These are phyloP conservation scores for Lasiosphaeriaceae sp. DNA, from an alignment of 495 filamentous ascomycete species.

Conservation along the genomic window DNA sequence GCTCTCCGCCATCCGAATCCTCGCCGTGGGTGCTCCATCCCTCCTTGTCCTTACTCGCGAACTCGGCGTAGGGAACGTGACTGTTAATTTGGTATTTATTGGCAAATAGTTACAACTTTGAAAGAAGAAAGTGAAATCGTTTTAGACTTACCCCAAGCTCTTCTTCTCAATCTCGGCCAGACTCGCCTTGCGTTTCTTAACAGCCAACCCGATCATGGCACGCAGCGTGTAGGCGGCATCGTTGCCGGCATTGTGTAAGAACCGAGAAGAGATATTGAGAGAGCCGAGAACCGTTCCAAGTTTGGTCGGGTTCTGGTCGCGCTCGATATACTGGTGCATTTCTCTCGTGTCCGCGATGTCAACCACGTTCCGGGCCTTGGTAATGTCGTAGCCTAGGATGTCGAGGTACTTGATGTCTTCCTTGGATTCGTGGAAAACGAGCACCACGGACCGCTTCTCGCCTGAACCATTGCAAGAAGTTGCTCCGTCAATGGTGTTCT, in stretches of 20 bases:
- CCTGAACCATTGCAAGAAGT: slow-evolving; percentile 3
- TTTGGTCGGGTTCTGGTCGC: slow-evolving; percentile 44
- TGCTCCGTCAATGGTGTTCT: slow-evolving; percentile 23
- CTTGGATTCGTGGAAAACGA: slow-evolving; percentile 72
- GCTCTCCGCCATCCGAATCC: slow-evolving; percentile 28
- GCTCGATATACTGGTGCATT: slow-evolving; percentile 58
- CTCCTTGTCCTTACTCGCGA: slow-evolving; percentile 11
- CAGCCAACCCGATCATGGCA: slow-evolving; percentile 64
- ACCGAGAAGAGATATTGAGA: slow-evolving; percentile 56
- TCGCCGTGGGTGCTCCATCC: slow-evolving; percentile 28
- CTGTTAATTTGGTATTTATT: too few relatives aligned
- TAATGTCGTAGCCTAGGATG: slow-evolving; percentile 55
- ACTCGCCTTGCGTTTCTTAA: slow-evolving; percentile 34
- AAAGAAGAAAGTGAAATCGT: too few relatives aligned
- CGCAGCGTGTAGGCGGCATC: slow-evolving; percentile 83
- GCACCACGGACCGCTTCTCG: slow-evolving; percentile 57
- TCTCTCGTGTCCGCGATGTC: slow-evolving; percentile 67
- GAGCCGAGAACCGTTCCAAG: slow-evolving; percentile 59
- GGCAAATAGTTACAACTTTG: too few relatives aligned
- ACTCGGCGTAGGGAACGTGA: slow-evolving; percentile 9
- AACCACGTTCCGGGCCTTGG: slow-evolving; percentile 46
- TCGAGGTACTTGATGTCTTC: slow-evolving; percentile 65
- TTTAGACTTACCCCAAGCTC: slow-evolving; percentile 3
- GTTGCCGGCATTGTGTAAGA: slow-evolving; percentile 92
- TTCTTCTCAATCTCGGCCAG: slow-evolving; percentile 2